Base-by-base conservation (phyloP, 208 protist species). In the Tetramitus jugosus region DNA sequence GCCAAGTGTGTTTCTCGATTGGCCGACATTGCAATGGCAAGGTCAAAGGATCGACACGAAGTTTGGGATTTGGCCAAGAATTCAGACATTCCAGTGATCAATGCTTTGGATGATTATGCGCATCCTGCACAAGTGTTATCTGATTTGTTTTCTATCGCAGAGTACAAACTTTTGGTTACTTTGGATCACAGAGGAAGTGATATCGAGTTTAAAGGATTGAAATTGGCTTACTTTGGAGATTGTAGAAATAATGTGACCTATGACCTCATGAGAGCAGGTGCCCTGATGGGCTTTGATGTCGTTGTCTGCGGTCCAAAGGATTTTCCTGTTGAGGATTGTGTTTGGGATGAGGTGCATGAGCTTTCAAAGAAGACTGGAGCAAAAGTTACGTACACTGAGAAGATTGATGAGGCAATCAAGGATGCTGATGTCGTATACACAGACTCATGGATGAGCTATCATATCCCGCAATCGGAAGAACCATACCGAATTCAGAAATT, bases 391-490 rank as follows among this genome's bases (percentile, higher is more conserved):
- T 60, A n/a, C 37, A 33, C 61, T 64, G n/a, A 81, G 37, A 39
- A 82, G 42, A 39, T 78, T 60, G 31, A 39, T 20, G 78, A 88
- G 33, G 89, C 85, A 37, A 26, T 37, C n/a, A 75, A 49, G 17
- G 83, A 67, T 69, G 85, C 52, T 42, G 88, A 91, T 37, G 83
- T 87, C 37, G 29, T 87, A 3, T 87, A 87, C 49, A 83, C 81
- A 60, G 84, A 87, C 56, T 91, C 87, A 6, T 93, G 89, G 90
- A 92, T 93, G 88, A 83, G 60, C 52, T 93, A 93, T 68, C 80
- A 83, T 13, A 93, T 93, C 69, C 29, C 88, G 10, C 79, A 87
- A n/a, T 84, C 84, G 31, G 17, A 85, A 10, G n/a, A 62, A 23
- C 46, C 81, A 39, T 2, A 2, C 0, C 45, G 87, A 39, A 72